Base-by-base conservation (phyloP, 805 yeast species). In the Suhomyces sp. region DNA sequence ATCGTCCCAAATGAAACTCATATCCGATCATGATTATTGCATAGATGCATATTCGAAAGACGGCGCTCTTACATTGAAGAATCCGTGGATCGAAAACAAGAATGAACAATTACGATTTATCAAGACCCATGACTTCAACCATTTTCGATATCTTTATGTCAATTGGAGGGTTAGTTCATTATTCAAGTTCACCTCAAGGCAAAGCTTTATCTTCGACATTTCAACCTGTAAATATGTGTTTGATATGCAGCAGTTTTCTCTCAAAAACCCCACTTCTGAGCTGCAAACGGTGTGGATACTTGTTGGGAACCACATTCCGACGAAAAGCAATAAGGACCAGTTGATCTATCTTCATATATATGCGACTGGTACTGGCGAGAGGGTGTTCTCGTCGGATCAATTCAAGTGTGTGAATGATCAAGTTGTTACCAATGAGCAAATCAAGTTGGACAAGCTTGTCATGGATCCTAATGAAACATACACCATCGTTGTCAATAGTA, bases 11-110 rank as follows among this genome's bases (percentile, higher is more conserved):
- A 53, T 64, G 21, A 58, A 62, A 2, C 57, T 84, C 19, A 62
- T 75, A 1, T 60, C 80, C 3, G 65, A 72, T 23, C 96, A 88
- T 56, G 96, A 88, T 55, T 88, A 86, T 51, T 69, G 84, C 0
- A 29, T 29, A 15, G 43, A 40, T 17, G 35, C 32, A 4, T 42
- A 44, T 4, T 27, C 39, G 73, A 74, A 25, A 31, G 19, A 28
- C 42, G 20, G 42, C 35, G 30, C 16, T 37, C 28, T 15, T 19
- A 37, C 36, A 5, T 15, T 66, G 14, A 62, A 56, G 31, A 68
- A 68, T 33, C 71, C 72, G 5, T 68, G 72, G 74, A 42, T 53
- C 6, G 50, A 46, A 13, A 28, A 43, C 5, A 35, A 38, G 10
- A 39, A 48, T 13, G 38, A 39, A 6, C 39, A 42, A 11, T 42